Base-by-base conservation (phyloP, 78 protist genomes). In the Tieghemostelium lacteum region DNA sequence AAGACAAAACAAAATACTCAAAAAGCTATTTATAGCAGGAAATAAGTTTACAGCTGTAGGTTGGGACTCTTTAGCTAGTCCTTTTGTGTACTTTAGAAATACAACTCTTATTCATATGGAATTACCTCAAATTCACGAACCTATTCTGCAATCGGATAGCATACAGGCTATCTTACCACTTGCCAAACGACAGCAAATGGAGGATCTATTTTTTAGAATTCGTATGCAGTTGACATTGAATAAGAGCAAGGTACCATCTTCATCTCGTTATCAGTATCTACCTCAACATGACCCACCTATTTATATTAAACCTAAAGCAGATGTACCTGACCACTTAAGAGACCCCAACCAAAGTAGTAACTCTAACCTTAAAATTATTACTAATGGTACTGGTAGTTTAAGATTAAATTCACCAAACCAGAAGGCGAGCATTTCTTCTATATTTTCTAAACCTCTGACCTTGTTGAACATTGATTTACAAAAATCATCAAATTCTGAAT, bases 361-460 rank as follows among this genome's bases (percentile, higher is more conserved):
- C 65, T 42, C 29, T 40, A 74, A 45, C 19, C 20, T 61, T n/a
- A 64, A 50, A 64, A 26, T 40, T 20, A 61, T 19, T 64, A 8
- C 19, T 8, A 54, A n/a, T 2, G 29, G 7, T 17, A 60, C 6
- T 60, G 65, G 65, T 12, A 60, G 17, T 58, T 8, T 36, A 24
- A 24, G 28, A n/a, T 17, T n/a, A 39, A 49, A 64, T 17, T 36
- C 55, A 6, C 12, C 74, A 19, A 37, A 34, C 45, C 24, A 64
- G 0, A n/a, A n/a, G n/a, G n/a, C n/a, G n/a, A n/a, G n/a, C n/a
- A 22, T 70, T 2, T 52, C 75, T 12, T 78, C 88, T 1, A 78
- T 78, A n/a, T 78, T 78, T 39, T 55, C 88, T 17, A 78, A 78
- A 57, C 88, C 88, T 37, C 64, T 78, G 37, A 70, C n/a, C n/a